Evolutionary conservation across 2,329 filamentous ascomycete genomes (phyloP).

Genomic region (Acrodontium crateriforme): DNA sequence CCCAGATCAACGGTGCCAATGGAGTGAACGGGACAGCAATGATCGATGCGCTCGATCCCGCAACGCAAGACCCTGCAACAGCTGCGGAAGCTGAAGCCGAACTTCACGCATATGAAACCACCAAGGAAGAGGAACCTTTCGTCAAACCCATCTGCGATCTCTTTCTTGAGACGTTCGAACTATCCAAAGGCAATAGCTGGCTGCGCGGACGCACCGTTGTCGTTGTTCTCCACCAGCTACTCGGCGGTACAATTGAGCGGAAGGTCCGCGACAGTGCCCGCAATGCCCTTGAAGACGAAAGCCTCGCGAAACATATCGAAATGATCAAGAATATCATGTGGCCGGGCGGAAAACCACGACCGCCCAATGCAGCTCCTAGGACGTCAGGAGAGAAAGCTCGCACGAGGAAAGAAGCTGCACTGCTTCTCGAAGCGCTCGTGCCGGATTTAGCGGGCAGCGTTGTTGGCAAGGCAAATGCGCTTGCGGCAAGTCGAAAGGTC

Average conservation of each 20-base stretch:
- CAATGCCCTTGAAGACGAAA: conserved; percentile 61
- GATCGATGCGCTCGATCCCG: conserved; percentile 28
- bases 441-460: conserved; percentile 88
- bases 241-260: conserved; percentile 90
- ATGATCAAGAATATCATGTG: conserved; percentile 67
- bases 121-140: conserved; percentile 79
- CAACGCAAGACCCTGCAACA: conserved; percentile 32
- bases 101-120: conserved; percentile 80
- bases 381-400: conserved; percentile 61
- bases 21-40: conserved; percentile 26
- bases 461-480: conserved; percentile 81
- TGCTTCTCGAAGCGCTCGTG: conserved; percentile 78
- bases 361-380: conserved; percentile 39
- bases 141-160: conserved; percentile 98
- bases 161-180: conserved; percentile 87
- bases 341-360: conserved; percentile 51
- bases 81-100: conserved; percentile 79
- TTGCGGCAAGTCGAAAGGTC: conserved; percentile 74
- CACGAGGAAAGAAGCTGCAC: conserved; percentile 71
- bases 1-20: conserved; percentile 30
- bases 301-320: conserved; percentile 60
- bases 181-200: conserved; percentile 95
- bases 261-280: conserved; percentile 81
- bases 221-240: conserved; percentile 85
- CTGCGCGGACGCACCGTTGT: conserved; percentile 88